Conservation (phyloP, 148 eudicot species). For the Silene latifolia region DNA sequence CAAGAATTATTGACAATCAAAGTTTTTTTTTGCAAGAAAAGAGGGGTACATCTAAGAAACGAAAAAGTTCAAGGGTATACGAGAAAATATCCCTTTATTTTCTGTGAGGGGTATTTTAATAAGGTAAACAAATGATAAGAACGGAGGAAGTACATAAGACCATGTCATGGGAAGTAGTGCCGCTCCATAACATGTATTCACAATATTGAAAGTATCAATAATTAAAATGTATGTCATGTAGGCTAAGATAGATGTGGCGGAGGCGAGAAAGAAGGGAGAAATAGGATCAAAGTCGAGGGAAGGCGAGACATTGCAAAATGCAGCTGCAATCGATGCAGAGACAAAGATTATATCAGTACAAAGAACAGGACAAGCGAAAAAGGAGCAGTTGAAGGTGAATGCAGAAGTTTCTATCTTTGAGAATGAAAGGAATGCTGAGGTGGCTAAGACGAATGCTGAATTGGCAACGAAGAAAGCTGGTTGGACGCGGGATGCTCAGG, state of each 20-base stretch:
- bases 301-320: constrained; percentile 46
- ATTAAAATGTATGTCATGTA: background rate
- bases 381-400: constrained; percentile 40
- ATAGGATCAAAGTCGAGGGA: constrained; percentile 40
- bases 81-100: too few species aligned
- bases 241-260: constrained; percentile 52
- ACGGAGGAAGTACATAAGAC: too few species aligned
- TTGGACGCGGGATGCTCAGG: constrained; percentile 40
- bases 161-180: too few species aligned
- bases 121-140: too few species aligned
- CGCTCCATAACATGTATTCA: too few species aligned
- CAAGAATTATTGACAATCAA: too few species aligned
- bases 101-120: too few species aligned
- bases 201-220: too few species aligned
- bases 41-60: too few species aligned
- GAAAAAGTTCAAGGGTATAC: too few species aligned
- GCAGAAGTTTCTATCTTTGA: constrained; percentile 44
- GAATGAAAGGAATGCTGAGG: constrained; percentile 47
- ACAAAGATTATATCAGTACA: constrained; percentile 39
- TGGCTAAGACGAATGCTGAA: constrained; percentile 44
- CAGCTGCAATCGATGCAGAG: constrained; percentile 48
- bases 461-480: constrained; percentile 39
- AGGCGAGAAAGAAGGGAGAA: constrained; percentile 48
- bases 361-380: constrained; percentile 39
- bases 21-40: too few species aligned